phyloP scores from a whole-genome alignment of 1,284 basidiomycete species.

The Marasmius fiardii region DNA sequence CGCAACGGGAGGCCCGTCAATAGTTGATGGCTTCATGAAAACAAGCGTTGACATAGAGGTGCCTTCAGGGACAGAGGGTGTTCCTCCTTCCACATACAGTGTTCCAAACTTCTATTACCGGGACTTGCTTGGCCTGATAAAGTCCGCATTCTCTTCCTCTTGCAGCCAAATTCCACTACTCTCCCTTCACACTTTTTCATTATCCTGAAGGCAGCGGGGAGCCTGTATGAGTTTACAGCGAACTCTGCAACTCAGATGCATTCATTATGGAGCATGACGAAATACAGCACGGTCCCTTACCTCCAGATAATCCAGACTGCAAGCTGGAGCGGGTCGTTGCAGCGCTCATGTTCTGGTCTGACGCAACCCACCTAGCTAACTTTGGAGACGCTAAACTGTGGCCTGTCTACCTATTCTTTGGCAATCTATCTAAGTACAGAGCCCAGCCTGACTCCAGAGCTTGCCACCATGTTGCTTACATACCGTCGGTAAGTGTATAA shows the following conservation, averaged over 20 bases:
- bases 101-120: background rate
- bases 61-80: background rate
- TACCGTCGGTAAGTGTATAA: constrained; percentile 23
- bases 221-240: background rate
- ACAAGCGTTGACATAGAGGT: background rate
- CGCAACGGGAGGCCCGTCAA: background rate
- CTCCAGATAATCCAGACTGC: constrained; percentile 4
- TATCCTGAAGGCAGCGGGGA: background rate
- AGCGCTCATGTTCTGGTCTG: constrained; percentile 30
- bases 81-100: background rate
- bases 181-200: constrained; percentile 1
- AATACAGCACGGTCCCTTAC: background rate
- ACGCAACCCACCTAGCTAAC: constrained; percentile 27
- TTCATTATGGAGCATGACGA: constrained; percentile 5
- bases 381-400: constrained; percentile 29
- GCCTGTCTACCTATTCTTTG: constrained; percentile 30
- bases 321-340: constrained; percentile 17
- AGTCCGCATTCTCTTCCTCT: background rate
- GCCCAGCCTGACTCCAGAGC: constrained; percentile 20
- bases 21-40: background rate
- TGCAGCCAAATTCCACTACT: background rate
- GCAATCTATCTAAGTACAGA: constrained; percentile 30
- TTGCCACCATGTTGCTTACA: constrained; percentile 27
- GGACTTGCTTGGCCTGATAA: background rate
- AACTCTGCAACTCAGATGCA: constrained; percentile 4